Evolutionary conservation across 148 eudicot genomes (phyloP).

Genomic region (Rhododendron henanense): DNA sequence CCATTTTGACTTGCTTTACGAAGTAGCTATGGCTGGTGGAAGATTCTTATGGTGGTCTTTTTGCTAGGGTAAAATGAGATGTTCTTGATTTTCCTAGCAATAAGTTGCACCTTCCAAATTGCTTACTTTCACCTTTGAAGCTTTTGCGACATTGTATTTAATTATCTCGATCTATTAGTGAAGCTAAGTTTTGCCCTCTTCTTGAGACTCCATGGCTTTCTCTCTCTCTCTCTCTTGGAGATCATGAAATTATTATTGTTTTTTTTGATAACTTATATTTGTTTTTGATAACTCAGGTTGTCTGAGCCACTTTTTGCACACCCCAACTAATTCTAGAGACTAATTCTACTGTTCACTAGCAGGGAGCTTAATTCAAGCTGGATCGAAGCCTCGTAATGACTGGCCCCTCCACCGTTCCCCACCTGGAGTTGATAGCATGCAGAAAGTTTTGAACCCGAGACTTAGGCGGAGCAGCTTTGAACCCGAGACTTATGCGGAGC

Average conservation of each 20-base stretch:
- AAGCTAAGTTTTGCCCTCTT: not conserved
- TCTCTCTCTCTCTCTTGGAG: too few relatives aligned
- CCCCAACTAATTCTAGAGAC: not conserved
- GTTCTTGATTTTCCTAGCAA: not conserved
- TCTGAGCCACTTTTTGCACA: not conserved
- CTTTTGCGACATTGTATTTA: not conserved
- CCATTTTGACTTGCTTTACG: too few relatives aligned
- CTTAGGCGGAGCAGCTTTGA: too few relatives aligned
- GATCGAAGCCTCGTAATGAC: not conserved
- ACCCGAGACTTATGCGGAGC: too few relatives aligned
- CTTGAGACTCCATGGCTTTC: not conserved
- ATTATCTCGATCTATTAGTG: not conserved
- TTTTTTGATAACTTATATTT: too few relatives aligned
- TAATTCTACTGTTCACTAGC: not conserved
- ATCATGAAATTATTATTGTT: too few relatives aligned
- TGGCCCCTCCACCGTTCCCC: not conserved
- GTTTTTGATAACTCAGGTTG: not conserved
- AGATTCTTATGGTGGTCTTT: not conserved
- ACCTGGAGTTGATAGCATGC: not conserved
- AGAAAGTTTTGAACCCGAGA: too few relatives aligned
- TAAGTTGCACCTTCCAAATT: not conserved
- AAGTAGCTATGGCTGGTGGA: not conserved
- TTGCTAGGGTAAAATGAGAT: not conserved
- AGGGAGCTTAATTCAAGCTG: too few relatives aligned
- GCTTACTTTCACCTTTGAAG: not conserved